Evolutionary conservation across 192 early-diverging fungal species (phyloP).

Genomic region (Gorgonomyces haynaldii): DNA sequence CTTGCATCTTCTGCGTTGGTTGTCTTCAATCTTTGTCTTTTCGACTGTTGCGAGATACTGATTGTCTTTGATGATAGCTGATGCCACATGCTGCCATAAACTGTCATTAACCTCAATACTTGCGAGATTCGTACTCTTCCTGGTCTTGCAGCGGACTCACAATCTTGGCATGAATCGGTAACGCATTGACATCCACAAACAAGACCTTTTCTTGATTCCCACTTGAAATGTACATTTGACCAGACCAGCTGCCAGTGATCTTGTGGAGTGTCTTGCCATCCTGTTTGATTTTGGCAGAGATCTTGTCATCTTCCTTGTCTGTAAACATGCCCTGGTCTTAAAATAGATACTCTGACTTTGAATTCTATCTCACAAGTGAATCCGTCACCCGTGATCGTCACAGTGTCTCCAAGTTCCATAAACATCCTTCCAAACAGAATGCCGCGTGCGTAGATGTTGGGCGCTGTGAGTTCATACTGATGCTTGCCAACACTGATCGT

Average conservation of each 20-base stretch:
- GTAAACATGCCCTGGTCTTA: slow-evolving; percentile 53
- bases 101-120: slow-evolving; percentile 21
- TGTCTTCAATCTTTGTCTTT: slow-evolving; percentile 57
- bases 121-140: slow-evolving; percentile 72
- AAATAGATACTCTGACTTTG: slow-evolving; percentile 66
- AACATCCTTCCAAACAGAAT: slow-evolving; percentile 91
- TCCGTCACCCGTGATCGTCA: slow-evolving; percentile 57
- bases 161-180: slow-evolving; percentile 56
- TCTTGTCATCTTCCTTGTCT: slow-evolving; percentile 58
- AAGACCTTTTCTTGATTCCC: slow-evolving; percentile 19
- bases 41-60: slow-evolving; percentile 51
- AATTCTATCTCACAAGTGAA: slow-evolving; percentile 79
- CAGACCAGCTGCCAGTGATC: slow-evolving; percentile 85
- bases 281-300: slow-evolving; percentile 71
- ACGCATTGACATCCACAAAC: slow-evolving; percentile 62
- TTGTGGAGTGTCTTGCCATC: slow-evolving; percentile 66
- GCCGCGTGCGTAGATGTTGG: slow-evolving; percentile 88
- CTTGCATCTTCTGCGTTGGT: no score
- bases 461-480: slow-evolving; percentile 69
- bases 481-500: slow-evolving; percentile 55
- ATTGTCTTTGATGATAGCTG: slow-evolving; percentile 36
- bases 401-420: slow-evolving; percentile 81
- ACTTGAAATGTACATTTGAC: slow-evolving; percentile 38
- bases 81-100: slow-evolving; percentile 52
- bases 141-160: slow-evolving; percentile 57